phyloP scores from a whole-genome alignment of 306 rosid species.

The Astragalus membranaceus region DNA sequence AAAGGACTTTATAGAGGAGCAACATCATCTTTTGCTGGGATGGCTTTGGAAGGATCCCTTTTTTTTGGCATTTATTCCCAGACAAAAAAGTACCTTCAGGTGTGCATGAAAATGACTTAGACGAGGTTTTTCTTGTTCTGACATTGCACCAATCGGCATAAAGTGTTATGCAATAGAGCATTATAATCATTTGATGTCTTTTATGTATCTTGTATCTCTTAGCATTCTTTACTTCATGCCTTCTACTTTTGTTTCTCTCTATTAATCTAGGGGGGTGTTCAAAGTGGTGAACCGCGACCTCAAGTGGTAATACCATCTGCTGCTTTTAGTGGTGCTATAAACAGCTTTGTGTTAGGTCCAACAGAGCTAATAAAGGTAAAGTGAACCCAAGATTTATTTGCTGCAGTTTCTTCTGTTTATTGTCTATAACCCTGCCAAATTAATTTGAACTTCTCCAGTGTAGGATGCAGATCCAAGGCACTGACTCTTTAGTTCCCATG shows the following conservation, averaged over 20 bases:
- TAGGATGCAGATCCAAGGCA: slow-evolving; percentile 96
- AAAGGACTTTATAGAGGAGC: slow-evolving; percentile 96
- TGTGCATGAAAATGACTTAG: slow-evolving; percentile 29
- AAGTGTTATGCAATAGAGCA: not conserved
- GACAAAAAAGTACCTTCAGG: slow-evolving; percentile 77
- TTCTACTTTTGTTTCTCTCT: slow-evolving; percentile 10
- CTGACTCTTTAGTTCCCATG: slow-evolving; percentile 62
- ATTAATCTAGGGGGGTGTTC: slow-evolving; percentile 58
- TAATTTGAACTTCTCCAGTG: slow-evolving; percentile 61
- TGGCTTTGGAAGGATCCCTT: slow-evolving; percentile 88
- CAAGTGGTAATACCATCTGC: slow-evolving; percentile 85
- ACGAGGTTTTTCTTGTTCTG: slow-evolving; percentile 16
- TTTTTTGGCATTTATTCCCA: slow-evolving; percentile 88
- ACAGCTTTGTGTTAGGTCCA: slow-evolving; percentile 86
- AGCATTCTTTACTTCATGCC: not conserved
- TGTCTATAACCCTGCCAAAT: slow-evolving; percentile 20
- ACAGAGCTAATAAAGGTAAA: slow-evolving; percentile 85
- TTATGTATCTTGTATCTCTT: slow-evolving; percentile 8
- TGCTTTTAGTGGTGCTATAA: slow-evolving; percentile 72
- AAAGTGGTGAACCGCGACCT: slow-evolving; percentile 50
- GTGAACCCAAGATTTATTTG: slow-evolving; percentile 12
- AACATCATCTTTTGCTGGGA: slow-evolving; percentile 82
- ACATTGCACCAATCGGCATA: not conserved
- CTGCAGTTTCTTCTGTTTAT: slow-evolving; percentile 10
- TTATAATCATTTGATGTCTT: not conserved